These are phyloP conservation scores for Styphnolobium japonicum DNA, from an alignment of 306 rosid species.

Conservation along the genomic window DNA sequence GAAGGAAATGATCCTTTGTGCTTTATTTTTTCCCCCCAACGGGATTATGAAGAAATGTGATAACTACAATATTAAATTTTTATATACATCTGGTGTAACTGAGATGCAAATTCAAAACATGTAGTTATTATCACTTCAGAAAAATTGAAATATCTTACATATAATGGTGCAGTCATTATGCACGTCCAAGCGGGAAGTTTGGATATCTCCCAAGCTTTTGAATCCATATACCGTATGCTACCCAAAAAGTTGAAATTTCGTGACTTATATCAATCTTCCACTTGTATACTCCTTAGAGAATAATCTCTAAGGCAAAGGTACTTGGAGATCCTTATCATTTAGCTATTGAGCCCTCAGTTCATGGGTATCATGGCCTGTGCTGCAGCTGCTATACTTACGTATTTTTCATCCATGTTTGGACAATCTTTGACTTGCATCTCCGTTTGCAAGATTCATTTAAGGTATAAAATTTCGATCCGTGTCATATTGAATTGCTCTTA, in stretches of 20 bases:
- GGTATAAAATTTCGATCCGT: neutral
- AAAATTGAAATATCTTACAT: neutral
- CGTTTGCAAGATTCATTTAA: neutral
- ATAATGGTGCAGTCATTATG: neutral
- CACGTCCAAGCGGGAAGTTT: neutral
- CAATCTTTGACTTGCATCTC: neutral
- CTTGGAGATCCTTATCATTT: neutral
- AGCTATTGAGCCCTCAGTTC: neutral
- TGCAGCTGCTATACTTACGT: neutral
- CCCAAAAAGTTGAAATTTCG: neutral
- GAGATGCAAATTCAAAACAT: neutral
- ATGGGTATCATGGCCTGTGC: neutral
- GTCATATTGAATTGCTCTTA: neutral
- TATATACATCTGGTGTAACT: neutral
- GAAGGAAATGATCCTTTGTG: neutral
- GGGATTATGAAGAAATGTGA: neutral
- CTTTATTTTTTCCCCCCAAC: neutral
- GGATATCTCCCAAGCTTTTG: neutral
- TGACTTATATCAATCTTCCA: neutral
- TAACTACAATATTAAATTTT: neutral
- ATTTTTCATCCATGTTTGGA: neutral
- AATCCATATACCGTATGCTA: neutral
- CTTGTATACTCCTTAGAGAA: neutral
- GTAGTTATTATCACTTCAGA: neutral
- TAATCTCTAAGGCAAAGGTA: neutral